Base-by-base conservation (phyloP, 371 early-diverging fungal genomes). In the Mortierella sp. region DNA sequence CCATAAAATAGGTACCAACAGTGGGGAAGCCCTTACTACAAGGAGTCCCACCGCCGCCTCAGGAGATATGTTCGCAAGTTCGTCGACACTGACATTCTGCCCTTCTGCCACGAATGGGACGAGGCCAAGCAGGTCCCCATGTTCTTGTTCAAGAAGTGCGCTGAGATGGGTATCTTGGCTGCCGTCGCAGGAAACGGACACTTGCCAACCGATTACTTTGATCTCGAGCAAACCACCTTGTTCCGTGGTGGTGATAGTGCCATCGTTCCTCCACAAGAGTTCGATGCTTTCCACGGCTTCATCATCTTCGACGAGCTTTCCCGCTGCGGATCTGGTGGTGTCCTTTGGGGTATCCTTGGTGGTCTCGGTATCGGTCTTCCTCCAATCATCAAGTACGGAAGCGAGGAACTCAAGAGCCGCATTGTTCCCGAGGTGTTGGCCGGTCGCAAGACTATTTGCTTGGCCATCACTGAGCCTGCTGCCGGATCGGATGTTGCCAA, bases 291-390 rank as follows among this genome's bases (percentile, higher is more conserved):
- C 83, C 93, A 92, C 56, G 84, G 90, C 60, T 89, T 92, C 41
- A 84, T 95, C 52, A 81, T 91, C 28, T 67, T 83, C 50, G 96
- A 94, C 65, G 95, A 95, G 77, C 66, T 95, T 8, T 83, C 90
- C 34, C 91, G 96, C 48, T 92, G 91, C 62, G 94, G 93, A 16
- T 91, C 92, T 12, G 95, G 94, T 37, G 95, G 95, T 81, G 87
- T 92, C 25, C 79, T 94, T 24, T 94, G 94, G 94, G 93, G 91
- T 69, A 61, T 95, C 22, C 80, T 83, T 51, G 94, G 95, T 59
- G 94, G 91, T 48, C 64, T 90, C 29, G 82, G 85, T 21, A 88
- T 87, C 19, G 85, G 93, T 19, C 79, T 96, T 16, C 95, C 96
- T 24, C 94, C 95, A 21, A 83, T 96, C 10, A 54, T 94, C 54